Conservation (phyloP, 192 early-diverging fungal genomes). For the Phycomyces blakesleeanus region DNA sequence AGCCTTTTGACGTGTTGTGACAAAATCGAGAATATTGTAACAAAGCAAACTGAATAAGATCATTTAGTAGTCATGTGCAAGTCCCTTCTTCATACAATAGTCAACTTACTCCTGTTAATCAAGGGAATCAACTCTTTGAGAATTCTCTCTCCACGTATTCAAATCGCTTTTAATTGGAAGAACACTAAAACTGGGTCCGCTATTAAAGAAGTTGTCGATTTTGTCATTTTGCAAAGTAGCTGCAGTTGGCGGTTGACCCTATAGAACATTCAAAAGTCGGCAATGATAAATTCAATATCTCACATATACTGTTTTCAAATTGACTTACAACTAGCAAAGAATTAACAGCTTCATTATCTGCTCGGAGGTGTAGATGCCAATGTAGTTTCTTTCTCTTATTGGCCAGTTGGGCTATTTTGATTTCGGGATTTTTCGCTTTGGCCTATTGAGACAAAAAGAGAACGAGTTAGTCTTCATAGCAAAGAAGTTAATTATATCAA, state of each 20-base stretch:
- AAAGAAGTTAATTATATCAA: no score
- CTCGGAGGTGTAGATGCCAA: background rate
- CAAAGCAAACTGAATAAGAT: conserved; percentile 12
- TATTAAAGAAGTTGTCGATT: no score
- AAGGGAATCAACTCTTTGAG: conserved; percentile 7
- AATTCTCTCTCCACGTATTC: background rate
- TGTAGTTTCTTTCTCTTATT: conserved; percentile 4
- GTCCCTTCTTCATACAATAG: background rate
- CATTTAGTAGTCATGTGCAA: conserved; percentile 1
- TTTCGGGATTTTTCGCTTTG: background rate
- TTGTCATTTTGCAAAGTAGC: background rate
- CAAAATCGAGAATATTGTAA: conserved; percentile 12
- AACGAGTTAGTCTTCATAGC: no score
- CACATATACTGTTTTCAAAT: background rate
- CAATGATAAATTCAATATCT: background rate
- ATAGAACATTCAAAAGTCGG: background rate
- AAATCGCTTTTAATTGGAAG: background rate
- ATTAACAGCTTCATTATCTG: background rate
- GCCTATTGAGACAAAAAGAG: background rate
- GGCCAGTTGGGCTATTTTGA: background rate
- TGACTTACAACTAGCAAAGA: conserved; percentile 10
- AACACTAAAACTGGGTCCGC: background rate
- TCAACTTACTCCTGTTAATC: conserved; percentile 10
- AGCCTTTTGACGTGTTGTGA: conserved; percentile 9
- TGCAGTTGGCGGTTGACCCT: background rate